Conservation (phyloP, 257 asterid genomes). For the Salvia rosmarinus region DNA sequence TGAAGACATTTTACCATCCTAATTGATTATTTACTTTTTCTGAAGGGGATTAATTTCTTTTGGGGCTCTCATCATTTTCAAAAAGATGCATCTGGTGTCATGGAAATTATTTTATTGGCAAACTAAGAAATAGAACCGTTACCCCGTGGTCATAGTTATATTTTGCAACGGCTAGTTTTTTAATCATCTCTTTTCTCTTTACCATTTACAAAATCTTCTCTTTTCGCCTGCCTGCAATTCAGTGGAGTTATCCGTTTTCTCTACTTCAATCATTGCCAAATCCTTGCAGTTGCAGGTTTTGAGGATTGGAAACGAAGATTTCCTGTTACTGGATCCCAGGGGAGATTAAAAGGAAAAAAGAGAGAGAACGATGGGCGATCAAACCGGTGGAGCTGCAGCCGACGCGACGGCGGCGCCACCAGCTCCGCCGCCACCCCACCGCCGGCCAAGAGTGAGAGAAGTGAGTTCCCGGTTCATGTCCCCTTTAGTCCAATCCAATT, state of each 20-base stretch:
- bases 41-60: too few species aligned
- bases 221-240: constrained; percentile 23
- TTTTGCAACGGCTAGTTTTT: constrained; percentile 48
- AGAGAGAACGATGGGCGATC: constrained; percentile 33
- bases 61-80: not conserved
- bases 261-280: constrained; percentile 26
- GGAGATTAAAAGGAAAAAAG: not conserved
- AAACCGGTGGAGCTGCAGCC: constrained; percentile 25
- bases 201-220: constrained; percentile 24
- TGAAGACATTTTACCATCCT: not conserved
- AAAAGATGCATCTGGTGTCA: not conserved
- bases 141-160: not conserved
- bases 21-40: not conserved
- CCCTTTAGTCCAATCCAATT: constrained; percentile 43
- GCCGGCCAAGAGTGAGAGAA: constrained; percentile 52
- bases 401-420: constrained; percentile 26
- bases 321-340: not conserved
- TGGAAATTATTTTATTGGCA: not conserved
- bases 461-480: constrained; percentile 58
- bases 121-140: constrained; percentile 33
- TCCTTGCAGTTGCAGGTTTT: not conserved
- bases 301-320: not conserved
- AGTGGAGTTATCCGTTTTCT: not conserved
- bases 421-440: constrained; percentile 43
- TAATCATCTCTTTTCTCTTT: constrained; percentile 17